Evolutionary conservation across 2,329 filamentous ascomycete genomes (phyloP), one percentile per base, ranked within the genome.

Genomic region (Stenocarpella maydis): DNA sequence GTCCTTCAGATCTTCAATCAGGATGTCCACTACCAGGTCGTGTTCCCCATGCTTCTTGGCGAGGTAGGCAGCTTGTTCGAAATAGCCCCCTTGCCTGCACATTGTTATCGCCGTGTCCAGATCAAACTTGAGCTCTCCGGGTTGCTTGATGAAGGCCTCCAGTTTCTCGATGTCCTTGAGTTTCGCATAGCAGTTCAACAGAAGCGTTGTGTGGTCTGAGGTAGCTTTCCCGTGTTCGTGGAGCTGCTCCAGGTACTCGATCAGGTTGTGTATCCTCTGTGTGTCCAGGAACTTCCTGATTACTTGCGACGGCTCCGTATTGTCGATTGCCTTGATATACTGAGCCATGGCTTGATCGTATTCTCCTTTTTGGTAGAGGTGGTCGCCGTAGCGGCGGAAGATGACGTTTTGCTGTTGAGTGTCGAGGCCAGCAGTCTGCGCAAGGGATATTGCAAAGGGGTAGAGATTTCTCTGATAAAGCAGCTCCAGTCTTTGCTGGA

Each of bases 301-400:
- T 55, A 98, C 94, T 77, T 98, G 95, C 1, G 95, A 98, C 8
- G 95, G 95, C 76, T 98, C 95, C 0, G 95, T 98, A 70, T 93
- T 96, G 77, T 98, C 95, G 70, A 99, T 98, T 0, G 97, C 95
- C 74, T 94, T 92, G 72, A 99, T 90, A 77, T 99, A 99, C 79
- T 98, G 96, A 75, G 97, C 92, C 97, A 99, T 99, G n/a, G 97
- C 95, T 8, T 93, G 96, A 77, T 99, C 96, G 76, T 95, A 99
- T 77, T 98, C 95, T 5, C 92, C 94, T 76, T 97, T 97, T 73
- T 97, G 93, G 76, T 99, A 98, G 4, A 98, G 81, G 76, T 95
- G 93, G 78, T 99, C 96, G 15, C 95, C 96, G 79, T 97, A 98
- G 77, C 91, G 95, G 69, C 95, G 90, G 77, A 95, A 97, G 69